Percentiles rank a stretch among this genome's conserved stretches.
phyloP scores from a whole-genome alignment of 2,329 filamentous ascomycete genomes.

The Nothophoma quercina region DNA sequence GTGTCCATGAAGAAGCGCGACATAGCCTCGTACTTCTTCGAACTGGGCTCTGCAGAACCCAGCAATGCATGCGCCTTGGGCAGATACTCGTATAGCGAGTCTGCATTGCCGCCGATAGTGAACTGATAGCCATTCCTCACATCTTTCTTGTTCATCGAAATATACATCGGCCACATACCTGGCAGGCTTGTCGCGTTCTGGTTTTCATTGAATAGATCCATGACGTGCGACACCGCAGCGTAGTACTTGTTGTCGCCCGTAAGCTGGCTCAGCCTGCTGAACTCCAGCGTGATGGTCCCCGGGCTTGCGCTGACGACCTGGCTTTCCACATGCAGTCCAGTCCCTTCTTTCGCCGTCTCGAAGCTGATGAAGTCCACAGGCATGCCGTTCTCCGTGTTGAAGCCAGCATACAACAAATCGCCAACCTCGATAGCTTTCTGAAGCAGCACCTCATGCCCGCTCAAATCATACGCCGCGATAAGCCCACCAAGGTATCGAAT shows the following conservation, averaged over 20 bases:
- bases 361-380: slow-evolving; percentile 66
- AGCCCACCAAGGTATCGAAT: slow-evolving; percentile 91
- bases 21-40: slow-evolving; percentile 57
- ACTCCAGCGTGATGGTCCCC: slow-evolving; percentile 84
- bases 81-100: slow-evolving; percentile 51
- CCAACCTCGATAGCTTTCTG: slow-evolving; percentile 80
- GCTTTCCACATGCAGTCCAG: slow-evolving; percentile 68
- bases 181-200: slow-evolving; percentile 75
- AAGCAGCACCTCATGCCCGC: slow-evolving; percentile 73
- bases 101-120: slow-evolving; percentile 46
- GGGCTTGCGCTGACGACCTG: slow-evolving; percentile 32
- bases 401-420: slow-evolving; percentile 79
- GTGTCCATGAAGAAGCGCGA: slow-evolving; percentile 61
- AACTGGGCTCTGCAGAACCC: slow-evolving; percentile 52
- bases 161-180: slow-evolving; percentile 79
- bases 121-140: slow-evolving; percentile 40
- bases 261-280: slow-evolving; percentile 86
- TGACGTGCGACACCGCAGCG: slow-evolving; percentile 86
- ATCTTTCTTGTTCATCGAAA: slow-evolving; percentile 53
- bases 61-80: slow-evolving; percentile 57
- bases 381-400: slow-evolving; percentile 94
- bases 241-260: slow-evolving; percentile 85
- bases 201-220: slow-evolving; percentile 76
- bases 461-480: slow-evolving; percentile 85
- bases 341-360: slow-evolving; percentile 39